phyloP scores from a whole-genome alignment of 768 basidiomycete genomes.

The Podaxis sp. region DNA sequence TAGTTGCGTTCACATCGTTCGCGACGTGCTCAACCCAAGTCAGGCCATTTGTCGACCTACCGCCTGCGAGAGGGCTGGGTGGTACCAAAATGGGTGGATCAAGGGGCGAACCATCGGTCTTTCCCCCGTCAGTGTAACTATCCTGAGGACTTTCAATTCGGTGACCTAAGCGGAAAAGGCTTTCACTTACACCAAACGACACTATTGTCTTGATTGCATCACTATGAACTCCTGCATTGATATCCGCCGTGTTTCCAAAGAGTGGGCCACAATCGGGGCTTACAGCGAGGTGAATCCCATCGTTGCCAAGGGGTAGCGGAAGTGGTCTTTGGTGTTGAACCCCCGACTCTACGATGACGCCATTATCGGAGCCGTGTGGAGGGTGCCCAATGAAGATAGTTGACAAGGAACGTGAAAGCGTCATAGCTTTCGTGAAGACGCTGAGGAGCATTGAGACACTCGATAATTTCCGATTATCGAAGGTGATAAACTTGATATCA shows the following conservation, averaged over 20 bases:
- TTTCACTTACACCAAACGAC: conserved; percentile 4
- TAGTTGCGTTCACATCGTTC: conserved; percentile 31
- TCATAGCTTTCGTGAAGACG: neutral
- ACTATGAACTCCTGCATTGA: conserved; percentile 43
- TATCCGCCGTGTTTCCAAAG: conserved; percentile 34
- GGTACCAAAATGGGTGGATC: conserved; percentile 39
- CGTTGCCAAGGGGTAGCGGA: conserved; percentile 15
- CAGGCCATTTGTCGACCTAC: conserved; percentile 46
- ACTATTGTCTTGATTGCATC: conserved; percentile 21
- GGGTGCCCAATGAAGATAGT: neutral
- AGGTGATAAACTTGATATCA: too few species aligned
- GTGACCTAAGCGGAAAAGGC: too few species aligned
- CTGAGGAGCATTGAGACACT: neutral
- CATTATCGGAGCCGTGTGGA: neutral
- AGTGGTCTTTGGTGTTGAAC: neutral
- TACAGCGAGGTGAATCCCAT: conserved; percentile 41
- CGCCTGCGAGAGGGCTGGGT: conserved; percentile 41
- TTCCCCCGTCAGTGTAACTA: conserved; percentile 48
- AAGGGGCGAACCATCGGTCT: conserved; percentile 41
- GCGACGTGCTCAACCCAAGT: conserved; percentile 49
- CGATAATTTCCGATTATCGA: neutral
- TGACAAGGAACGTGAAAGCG: neutral
- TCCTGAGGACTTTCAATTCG: conserved; percentile 26
- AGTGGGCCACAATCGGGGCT: conserved; percentile 39
- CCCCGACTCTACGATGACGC: neutral